Conservation (phyloP, 148 eudicot genomes). For the Rhododendron ovatum region DNA sequence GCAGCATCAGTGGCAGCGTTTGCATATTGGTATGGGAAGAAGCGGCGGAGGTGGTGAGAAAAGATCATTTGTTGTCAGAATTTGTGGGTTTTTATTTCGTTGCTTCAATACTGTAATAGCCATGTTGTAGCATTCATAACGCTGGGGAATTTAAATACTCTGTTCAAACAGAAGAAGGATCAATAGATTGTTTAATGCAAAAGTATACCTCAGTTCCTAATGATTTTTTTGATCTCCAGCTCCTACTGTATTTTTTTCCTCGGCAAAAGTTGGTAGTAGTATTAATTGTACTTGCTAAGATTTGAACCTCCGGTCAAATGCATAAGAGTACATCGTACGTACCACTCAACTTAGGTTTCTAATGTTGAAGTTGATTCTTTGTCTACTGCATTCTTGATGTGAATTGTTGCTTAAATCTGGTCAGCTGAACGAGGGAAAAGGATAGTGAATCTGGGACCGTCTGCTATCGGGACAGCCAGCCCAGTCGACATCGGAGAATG, state of each 20-base stretch:
- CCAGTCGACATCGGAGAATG: too few relatives aligned
- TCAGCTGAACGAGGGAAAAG: neutral
- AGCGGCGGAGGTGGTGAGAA: constrained; percentile 81
- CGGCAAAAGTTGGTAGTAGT: too few relatives aligned
- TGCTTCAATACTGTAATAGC: constrained; percentile 10
- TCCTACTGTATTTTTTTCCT: neutral
- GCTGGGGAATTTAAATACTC: neutral
- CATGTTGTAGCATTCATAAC: constrained; percentile 25
- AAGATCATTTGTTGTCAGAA: neutral
- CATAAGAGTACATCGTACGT: too few relatives aligned
- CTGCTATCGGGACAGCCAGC: too few relatives aligned
- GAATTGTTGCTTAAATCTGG: neutral
- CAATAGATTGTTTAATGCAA: neutral
- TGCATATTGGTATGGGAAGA: constrained; percentile 89
- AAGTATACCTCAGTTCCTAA: neutral
- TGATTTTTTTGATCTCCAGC: neutral
- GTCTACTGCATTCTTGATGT: neutral
- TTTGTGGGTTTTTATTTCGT: neutral
- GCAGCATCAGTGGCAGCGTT: constrained; percentile 82
- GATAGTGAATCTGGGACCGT: neutral
- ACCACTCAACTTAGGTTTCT: too few relatives aligned
- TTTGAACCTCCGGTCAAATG: too few relatives aligned
- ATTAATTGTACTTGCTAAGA: too few relatives aligned
- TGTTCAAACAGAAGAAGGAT: neutral
- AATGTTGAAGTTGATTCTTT: neutral